phyloP scores from a whole-genome alignment of 202 grass and related monocot genomes.

The Panicum virgatum region DNA sequence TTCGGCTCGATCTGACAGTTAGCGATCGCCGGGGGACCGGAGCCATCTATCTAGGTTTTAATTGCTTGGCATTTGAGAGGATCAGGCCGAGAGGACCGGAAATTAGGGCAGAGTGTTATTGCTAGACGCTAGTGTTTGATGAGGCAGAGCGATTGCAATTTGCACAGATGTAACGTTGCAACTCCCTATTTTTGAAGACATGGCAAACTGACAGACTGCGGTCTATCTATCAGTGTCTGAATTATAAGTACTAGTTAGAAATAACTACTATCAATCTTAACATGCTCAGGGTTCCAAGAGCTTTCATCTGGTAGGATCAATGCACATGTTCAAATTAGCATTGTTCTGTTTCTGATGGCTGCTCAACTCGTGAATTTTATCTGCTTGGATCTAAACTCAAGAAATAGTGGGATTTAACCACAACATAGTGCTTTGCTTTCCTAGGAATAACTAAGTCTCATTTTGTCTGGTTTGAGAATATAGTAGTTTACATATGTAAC shows the following conservation, averaged over 20 bases:
- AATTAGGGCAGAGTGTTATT: constrained; percentile 19
- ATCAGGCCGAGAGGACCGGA: not conserved
- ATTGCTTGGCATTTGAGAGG: not conserved
- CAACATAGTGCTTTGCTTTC: not conserved
- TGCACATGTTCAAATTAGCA: not conserved
- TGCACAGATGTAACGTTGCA: not conserved
- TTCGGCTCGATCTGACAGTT: not conserved
- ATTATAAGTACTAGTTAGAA: not conserved
- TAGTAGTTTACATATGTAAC: not conserved
- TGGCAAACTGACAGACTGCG: not conserved
- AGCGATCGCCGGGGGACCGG: not conserved
- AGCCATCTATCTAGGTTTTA: not conserved
- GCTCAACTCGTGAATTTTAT: not conserved
- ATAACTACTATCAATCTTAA: not conserved
- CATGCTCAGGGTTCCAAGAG: not conserved
- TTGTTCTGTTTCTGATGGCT: not conserved
- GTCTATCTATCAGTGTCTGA: not conserved
- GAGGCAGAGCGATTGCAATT: not conserved
- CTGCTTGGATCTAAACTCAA: not conserved
- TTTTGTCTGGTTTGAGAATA: not conserved
- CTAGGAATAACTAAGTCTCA: not conserved
- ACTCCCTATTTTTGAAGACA: not conserved
- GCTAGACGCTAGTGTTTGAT: not conserved
- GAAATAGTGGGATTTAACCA: not conserved
- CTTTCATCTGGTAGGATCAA: not conserved